phyloP scores from a whole-genome alignment of 1,284 basidiomycete genomes.

The Phellopilus nigrolimitatus region DNA sequence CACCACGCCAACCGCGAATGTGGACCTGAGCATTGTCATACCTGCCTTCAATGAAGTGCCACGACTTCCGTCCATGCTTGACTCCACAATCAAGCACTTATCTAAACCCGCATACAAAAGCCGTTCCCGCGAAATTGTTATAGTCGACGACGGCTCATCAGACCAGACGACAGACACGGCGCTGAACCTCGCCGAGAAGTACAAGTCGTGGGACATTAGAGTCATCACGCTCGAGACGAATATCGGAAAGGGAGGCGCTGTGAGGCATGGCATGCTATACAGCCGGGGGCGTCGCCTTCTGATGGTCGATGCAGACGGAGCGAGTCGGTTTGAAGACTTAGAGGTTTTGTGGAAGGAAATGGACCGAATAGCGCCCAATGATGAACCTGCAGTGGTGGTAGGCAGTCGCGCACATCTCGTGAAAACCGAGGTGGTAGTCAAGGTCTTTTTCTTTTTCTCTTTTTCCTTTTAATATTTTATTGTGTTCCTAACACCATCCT shows the following conservation, averaged over 20 bases:
- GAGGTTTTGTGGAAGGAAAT: constrained; percentile 70
- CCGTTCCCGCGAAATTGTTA: constrained; percentile 71
- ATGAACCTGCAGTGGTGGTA: constrained; percentile 64
- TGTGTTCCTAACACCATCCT: not conserved
- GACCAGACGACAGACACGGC: constrained; percentile 71
- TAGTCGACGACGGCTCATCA: constrained; percentile 86
- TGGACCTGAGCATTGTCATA: constrained; percentile 77
- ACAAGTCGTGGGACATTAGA: constrained; percentile 56
- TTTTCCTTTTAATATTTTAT: not conserved
- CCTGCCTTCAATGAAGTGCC: constrained; percentile 88
- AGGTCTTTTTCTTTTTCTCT: constrained; percentile 44
- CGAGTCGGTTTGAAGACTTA: constrained; percentile 81
- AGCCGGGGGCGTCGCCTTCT: constrained; percentile 74
- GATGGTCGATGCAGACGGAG: constrained; percentile 93
- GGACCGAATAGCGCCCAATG: constrained; percentile 50
- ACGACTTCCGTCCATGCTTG: constrained; percentile 80
- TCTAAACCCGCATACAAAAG: constrained; percentile 31
- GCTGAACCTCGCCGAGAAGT: constrained; percentile 55
- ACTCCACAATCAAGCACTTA: constrained; percentile 63
- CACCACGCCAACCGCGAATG: constrained; percentile 39
- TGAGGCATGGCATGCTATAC: constrained; percentile 84
- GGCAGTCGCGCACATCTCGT: constrained; percentile 92
- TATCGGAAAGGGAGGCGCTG: constrained; percentile 88
- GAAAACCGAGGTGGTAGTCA: constrained; percentile 88
- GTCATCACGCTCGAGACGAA: constrained; percentile 79